Evolutionary conservation across 768 basidiomycete genomes (phyloP), one percentile per base, ranked within the genome.

Genomic region (Antrodiella citrinella): DNA sequence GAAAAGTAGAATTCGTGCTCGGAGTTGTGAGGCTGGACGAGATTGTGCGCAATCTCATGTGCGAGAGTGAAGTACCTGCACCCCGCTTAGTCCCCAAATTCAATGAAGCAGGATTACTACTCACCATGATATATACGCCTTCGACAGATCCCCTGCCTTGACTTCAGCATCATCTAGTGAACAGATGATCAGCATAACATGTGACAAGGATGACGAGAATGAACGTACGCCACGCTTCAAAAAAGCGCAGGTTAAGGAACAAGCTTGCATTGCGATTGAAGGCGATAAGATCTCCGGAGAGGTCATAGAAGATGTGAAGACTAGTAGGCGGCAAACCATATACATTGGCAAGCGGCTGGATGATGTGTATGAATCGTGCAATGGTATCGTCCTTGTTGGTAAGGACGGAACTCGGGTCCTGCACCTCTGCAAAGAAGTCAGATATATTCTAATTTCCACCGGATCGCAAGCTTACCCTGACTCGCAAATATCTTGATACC

Each of bases 1-100:
- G 91, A 91, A 59, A 95, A 93, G 65, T 91, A 96, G 65, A 96
- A 97, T 55, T 92, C 91, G 56, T 95, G 93, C 61, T 93, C 85
- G 1, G 89, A 83, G 63, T 95, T 93, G 59, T 96, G 94, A 0
- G 81, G 78, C 39, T 81, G 74, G 13, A 94, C 84, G 2, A 96
- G 70, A 60, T 95, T 97, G 66, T 97, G 93, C 7, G 90, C 90
- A 56, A 92, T 87, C 61, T 92, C 92, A 63, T 96, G 95, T 0
- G 94, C 92, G 12, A 96, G 74, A 0, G 87, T 84, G 60, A 94
- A 91, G 66, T 86, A 99, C 88, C 87, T 86, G 55, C 5, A 19
- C 3, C 10, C 5, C 21, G 7, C 2, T 19, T 23, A 15, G 9
- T 25, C 44, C 30, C 30, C 15, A 45, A 9, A 5, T n/a, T 5